Evolutionary conservation across 2,329 filamentous ascomycete species (phyloP).

Genomic region (Talaromyces sp.): DNA sequence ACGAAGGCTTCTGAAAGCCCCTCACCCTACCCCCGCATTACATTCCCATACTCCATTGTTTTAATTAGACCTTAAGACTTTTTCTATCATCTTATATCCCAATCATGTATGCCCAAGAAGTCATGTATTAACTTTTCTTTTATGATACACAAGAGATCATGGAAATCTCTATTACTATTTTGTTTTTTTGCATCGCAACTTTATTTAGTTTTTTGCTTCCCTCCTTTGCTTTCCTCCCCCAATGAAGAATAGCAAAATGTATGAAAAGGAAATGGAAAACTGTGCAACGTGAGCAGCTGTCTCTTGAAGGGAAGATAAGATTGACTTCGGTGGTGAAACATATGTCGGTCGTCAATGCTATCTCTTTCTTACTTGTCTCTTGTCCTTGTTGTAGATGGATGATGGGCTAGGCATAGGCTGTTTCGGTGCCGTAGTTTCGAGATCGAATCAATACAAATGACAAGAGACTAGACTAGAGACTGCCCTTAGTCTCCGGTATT

Average conservation of each 20-base stretch:
- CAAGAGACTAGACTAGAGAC: not conserved
- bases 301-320: not conserved
- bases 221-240: constrained; percentile 2
- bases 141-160: constrained; percentile 34
- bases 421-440: not conserved
- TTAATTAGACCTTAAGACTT: constrained; percentile 35
- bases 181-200: constrained; percentile 5
- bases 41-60: constrained; percentile 21
- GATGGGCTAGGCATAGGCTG: not conserved
- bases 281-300: constrained; percentile 1
- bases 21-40: not conserved
- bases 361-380: not conserved
- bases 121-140: constrained; percentile 37
- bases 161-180: constrained; percentile 23
- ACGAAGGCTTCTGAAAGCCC: constrained; percentile 11
- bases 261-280: constrained; percentile 13
- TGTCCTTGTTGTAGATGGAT: not conserved
- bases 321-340: not conserved
- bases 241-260: constrained; percentile 10
- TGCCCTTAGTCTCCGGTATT: no score
- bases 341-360: constrained; percentile 1
- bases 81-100: constrained; percentile 10
- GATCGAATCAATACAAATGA: not conserved
- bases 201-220: constrained; percentile 6
- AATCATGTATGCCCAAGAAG: constrained; percentile 40